phyloP scores from a whole-genome alignment of 2,329 filamentous ascomycete species.

The Hypomyces perniciosus region DNA sequence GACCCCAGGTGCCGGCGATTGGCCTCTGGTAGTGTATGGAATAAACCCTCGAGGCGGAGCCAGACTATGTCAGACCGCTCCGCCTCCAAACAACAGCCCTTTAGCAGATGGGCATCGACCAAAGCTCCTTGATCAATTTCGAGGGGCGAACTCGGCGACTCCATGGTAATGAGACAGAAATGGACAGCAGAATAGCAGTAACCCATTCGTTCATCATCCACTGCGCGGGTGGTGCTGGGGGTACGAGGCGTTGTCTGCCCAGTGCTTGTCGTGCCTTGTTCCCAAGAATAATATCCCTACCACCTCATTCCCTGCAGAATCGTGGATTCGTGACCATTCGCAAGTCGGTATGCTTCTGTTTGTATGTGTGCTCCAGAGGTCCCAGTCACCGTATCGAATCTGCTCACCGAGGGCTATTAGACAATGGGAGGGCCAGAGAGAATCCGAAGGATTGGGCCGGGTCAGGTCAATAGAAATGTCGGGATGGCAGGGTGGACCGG shows the following conservation, averaged over 20 bases:
- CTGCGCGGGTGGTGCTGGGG: not conserved
- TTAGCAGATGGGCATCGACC: constrained; percentile 36
- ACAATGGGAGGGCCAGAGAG: not conserved
- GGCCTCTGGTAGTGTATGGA: constrained; percentile 36
- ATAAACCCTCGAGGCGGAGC: constrained; percentile 43
- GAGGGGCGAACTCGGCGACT: constrained; percentile 11
- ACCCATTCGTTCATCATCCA: constrained; percentile 5
- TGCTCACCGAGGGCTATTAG: not conserved
- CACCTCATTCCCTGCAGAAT: not conserved
- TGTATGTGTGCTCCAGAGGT: not conserved
- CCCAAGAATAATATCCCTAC: not conserved
- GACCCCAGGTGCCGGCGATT: constrained; percentile 42
- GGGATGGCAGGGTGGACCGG: constrained; percentile 13
- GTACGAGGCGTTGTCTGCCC: not conserved
- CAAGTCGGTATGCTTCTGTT: not conserved
- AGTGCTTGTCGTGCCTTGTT: not conserved
- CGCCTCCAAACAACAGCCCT: constrained; percentile 50
- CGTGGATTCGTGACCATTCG: constrained; percentile 2
- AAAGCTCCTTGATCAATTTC: constrained; percentile 24
- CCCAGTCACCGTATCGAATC: not conserved
- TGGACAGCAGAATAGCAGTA: not conserved
- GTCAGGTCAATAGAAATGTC: constrained; percentile 12
- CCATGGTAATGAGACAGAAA: constrained; percentile 9
- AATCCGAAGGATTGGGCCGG: constrained; percentile 9
- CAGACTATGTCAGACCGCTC: constrained; percentile 45